These are phyloP conservation scores for Colletotrichum sp. DNA, from an alignment of 2,329 filamentous ascomycete genomes.

Conservation along the genomic window DNA sequence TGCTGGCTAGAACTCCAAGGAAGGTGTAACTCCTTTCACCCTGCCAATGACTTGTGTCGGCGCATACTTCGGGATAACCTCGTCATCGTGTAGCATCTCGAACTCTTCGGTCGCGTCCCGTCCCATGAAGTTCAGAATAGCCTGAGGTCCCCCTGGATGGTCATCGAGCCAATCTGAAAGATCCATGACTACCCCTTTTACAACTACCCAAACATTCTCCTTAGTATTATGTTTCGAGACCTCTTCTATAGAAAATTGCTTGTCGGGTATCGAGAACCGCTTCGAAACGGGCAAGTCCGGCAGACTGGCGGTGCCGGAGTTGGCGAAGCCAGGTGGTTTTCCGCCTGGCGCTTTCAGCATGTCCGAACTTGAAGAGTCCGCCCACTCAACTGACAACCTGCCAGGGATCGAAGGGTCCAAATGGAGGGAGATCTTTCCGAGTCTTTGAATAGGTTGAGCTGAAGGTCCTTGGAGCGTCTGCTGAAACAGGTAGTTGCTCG, in stretches of 20 bases:
- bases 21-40: slow-evolving; percentile 70
- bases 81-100: slow-evolving; percentile 97
- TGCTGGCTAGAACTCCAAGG: no score
- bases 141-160: slow-evolving; percentile 95
- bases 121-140: slow-evolving; percentile 98
- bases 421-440: slow-evolving; percentile 96
- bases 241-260: slow-evolving; percentile 92
- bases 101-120: slow-evolving; percentile 96
- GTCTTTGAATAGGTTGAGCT: slow-evolving; percentile 77
- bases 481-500: slow-evolving; percentile 96
- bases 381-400: slow-evolving; percentile 94
- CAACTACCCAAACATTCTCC: slow-evolving; percentile 96
- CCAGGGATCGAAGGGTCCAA: slow-evolving; percentile 92
- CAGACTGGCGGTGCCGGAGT: slow-evolving; percentile 36
- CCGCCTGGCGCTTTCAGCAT: no score
- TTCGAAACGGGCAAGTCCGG: slow-evolving; percentile 65
- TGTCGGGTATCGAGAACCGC: slow-evolving; percentile 86
- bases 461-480: slow-evolving; percentile 76
- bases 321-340: no score
- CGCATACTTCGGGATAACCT: slow-evolving; percentile 98
- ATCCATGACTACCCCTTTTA: slow-evolving; percentile 97
- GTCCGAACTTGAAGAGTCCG: slow-evolving; percentile 49
- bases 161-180: slow-evolving; percentile 96
- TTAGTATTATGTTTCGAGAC: slow-evolving; percentile 99
- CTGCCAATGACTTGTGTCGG: slow-evolving; percentile 91